A percentile compares a stretch with the other conserved stretches of the same genome.
These are phyloP conservation scores for Aciculosporium take DNA, from an alignment of 2,329 filamentous ascomycete genomes.

Conservation along the genomic window DNA sequence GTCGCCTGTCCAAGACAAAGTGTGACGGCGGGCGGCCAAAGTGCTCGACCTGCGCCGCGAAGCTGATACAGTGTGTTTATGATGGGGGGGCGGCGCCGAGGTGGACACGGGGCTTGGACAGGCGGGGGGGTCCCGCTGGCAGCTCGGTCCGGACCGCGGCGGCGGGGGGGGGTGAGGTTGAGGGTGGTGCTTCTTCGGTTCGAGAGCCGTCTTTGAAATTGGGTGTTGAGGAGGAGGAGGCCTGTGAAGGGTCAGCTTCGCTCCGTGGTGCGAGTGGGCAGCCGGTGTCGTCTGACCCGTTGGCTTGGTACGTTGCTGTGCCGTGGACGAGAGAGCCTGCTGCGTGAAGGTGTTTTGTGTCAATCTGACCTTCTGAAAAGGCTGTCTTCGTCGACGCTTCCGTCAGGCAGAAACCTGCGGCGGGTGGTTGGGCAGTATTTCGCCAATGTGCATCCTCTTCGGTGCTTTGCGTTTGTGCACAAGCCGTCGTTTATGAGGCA, in stretches of 20 bases:
- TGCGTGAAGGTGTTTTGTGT: too few species aligned
- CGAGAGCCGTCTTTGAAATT: neutral
- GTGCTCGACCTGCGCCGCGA: constrained; percentile 22
- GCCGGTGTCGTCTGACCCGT: constrained; percentile 1
- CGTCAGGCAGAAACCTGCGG: constrained; percentile 20
- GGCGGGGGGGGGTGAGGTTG: too few species aligned
- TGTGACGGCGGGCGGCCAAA: constrained; percentile 26
- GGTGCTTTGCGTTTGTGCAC: constrained; percentile 26
- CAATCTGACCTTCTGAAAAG: constrained; percentile 9
- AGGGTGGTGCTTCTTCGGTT: neutral
- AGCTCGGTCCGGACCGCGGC: too few species aligned
- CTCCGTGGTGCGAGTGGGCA: neutral
- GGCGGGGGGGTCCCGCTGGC: too few species aligned
- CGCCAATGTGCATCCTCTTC: constrained; percentile 25
- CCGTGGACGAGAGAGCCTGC: too few species aligned
- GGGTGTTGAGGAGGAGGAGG: neutral
- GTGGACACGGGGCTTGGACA: constrained; percentile 22
- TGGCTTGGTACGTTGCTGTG: constrained; percentile 5
- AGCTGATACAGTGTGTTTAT: constrained; percentile 23
- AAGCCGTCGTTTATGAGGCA: constrained; percentile 25
- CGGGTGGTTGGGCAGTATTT: constrained; percentile 24
- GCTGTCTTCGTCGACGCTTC: constrained; percentile 20
- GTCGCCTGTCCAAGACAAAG: constrained; percentile 27
- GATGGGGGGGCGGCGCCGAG: constrained; percentile 23
- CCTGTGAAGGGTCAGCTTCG: neutral